A percentile compares a stretch with the other conserved stretches of the same genome.
phyloP scores from a whole-genome alignment of 768 basidiomycete genomes.

The Mycena sanguinolenta region DNA sequence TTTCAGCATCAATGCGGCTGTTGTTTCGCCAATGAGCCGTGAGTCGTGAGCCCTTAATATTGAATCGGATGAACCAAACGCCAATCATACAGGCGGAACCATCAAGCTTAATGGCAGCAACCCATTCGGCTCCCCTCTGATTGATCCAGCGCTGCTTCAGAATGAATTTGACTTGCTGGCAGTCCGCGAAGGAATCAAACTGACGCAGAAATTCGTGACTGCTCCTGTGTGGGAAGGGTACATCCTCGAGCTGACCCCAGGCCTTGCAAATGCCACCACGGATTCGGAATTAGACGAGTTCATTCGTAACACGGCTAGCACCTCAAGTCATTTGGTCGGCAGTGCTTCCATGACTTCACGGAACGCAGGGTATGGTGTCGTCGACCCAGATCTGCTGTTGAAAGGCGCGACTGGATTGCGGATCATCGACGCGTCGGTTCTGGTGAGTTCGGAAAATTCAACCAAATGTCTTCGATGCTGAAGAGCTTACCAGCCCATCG shows the following conservation, averaged over 20 bases:
- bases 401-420: slow-evolving; percentile 20
- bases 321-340: slow-evolving; percentile 15
- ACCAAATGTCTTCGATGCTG: background rate
- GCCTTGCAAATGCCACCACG: slow-evolving; percentile 9
- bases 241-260: slow-evolving; percentile 2
- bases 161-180: slow-evolving; percentile 37
- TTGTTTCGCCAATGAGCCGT: slow-evolving; percentile 37
- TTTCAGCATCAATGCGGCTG: background rate
- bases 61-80: background rate
- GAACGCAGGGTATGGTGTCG: slow-evolving; percentile 20
- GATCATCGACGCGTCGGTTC: slow-evolving; percentile 24
- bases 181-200: slow-evolving; percentile 31
- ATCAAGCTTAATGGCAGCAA: slow-evolving; percentile 51
- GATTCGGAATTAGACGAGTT: slow-evolving; percentile 5
- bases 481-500: slow-evolving; percentile 3
- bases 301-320: slow-evolving; percentile 16
- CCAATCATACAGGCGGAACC: slow-evolving; percentile 36
- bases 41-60: slow-evolving; percentile 14
- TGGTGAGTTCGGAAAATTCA: slow-evolving; percentile 7
- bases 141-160: slow-evolving; percentile 59
- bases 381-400: slow-evolving; percentile 23
- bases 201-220: slow-evolving; percentile 7
- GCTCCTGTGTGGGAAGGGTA: slow-evolving; percentile 18
- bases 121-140: slow-evolving; percentile 54
- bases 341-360: slow-evolving; percentile 10